These are phyloP conservation scores for Rhodamnia rubescens DNA, from an alignment of 345 rosid genomes.

Conservation along the genomic window DNA sequence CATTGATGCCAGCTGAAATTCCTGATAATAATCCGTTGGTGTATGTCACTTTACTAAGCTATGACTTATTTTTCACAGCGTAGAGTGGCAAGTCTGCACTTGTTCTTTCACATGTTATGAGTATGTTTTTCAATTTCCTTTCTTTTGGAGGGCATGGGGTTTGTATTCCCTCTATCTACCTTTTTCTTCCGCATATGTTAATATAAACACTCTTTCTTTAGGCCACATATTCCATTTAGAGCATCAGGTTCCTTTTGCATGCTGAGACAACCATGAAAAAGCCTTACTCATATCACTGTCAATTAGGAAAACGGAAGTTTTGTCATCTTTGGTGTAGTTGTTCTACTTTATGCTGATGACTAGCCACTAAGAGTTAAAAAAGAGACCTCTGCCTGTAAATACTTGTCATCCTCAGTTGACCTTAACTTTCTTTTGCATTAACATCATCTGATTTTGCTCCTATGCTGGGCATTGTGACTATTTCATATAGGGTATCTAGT, in stretches of 20 bases:
- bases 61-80: not conserved
- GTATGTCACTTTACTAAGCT: constrained; percentile 29
- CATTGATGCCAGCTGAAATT: constrained; percentile 96
- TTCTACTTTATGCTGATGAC: not conserved
- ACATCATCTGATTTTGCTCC: not conserved
- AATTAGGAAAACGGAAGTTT: not conserved
- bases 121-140: not conserved
- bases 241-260: not conserved
- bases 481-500: constrained; percentile 50
- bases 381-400: not conserved
- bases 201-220: not conserved
- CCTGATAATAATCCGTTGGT: constrained; percentile 85
- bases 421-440: not conserved
- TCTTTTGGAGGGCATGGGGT: not conserved
- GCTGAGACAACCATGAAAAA: not conserved
- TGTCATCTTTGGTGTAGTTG: not conserved
- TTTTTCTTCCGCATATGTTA: not conserved
- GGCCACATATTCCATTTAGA: not conserved
- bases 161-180: not conserved
- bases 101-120: not conserved
- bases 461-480: constrained; percentile 1
- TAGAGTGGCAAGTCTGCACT: not conserved
- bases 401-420: not conserved
- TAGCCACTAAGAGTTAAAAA: not conserved
- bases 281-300: not conserved